Conservation (phyloP, 352 stramenopile species). For the Globisporangium spinosum region DNA sequence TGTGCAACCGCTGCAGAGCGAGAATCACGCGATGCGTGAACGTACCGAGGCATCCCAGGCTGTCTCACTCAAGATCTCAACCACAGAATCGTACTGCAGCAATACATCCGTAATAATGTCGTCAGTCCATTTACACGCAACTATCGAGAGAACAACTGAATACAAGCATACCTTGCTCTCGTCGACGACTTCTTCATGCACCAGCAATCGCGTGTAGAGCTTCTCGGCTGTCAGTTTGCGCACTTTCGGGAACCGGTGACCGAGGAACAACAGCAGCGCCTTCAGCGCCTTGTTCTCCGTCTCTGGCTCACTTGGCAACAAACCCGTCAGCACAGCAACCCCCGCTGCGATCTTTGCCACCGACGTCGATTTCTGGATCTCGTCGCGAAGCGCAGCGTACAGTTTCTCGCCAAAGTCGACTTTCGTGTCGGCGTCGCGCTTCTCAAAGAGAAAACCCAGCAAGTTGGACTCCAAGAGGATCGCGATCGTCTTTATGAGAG, state of each 20-base stretch:
- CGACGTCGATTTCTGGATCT: slow-evolving; percentile 58
- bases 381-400: slow-evolving; percentile 60
- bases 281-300: slow-evolving; percentile 58
- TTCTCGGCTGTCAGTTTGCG: slow-evolving; percentile 80
- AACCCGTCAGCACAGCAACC: slow-evolving; percentile 63
- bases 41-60: slow-evolving; percentile 78
- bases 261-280: slow-evolving; percentile 71
- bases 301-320: slow-evolving; percentile 59
- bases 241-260: slow-evolving; percentile 83
- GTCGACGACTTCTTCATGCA: slow-evolving; percentile 69
- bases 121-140: neutral
- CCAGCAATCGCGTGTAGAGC: slow-evolving; percentile 75
- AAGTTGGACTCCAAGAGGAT: slow-evolving; percentile 64
- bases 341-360: slow-evolving; percentile 68
- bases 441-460: slow-evolving; percentile 54
- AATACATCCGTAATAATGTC: slow-evolving; percentile 7
- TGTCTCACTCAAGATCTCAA: slow-evolving; percentile 78
- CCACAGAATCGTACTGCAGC: slow-evolving; percentile 55
- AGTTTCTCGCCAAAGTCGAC: slow-evolving; percentile 51
- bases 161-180: slow-evolving; percentile 49
- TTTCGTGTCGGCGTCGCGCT: slow-evolving; percentile 25
- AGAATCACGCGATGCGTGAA: neutral
- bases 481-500: slow-evolving; percentile 85
- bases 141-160: neutral
- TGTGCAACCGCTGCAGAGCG: neutral